A percentile compares a stretch with the other conserved stretches of the same genome.
These are phyloP conservation scores for Fistulina hepatica DNA, from an alignment of 1,284 basidiomycete species.

Conservation along the genomic window DNA sequence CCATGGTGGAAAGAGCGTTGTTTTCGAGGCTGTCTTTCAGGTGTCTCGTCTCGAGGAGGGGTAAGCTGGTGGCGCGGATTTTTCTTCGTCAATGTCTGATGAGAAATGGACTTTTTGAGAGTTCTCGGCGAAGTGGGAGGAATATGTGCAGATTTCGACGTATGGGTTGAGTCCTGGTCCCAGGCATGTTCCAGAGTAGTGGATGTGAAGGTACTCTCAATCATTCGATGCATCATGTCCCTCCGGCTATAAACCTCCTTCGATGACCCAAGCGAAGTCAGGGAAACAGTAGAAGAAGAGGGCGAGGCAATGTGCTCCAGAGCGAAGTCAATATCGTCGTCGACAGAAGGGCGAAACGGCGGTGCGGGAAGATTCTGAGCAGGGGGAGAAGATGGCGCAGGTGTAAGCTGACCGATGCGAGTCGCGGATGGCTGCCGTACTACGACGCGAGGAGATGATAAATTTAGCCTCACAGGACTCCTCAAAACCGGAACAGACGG, in stretches of 20 bases:
- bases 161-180: too few relatives aligned
- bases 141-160: too few relatives aligned
- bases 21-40: constrained; percentile 29
- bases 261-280: too few relatives aligned
- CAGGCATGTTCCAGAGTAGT: too few relatives aligned
- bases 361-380: constrained; percentile 31
- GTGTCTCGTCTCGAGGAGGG: constrained; percentile 17
- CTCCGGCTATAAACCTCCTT: too few relatives aligned
- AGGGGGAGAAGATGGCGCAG: constrained; percentile 3
- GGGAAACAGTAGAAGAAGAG: too few relatives aligned
- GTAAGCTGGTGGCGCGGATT: constrained; percentile 15
- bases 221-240: too few relatives aligned
- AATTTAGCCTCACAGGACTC: too few relatives aligned
- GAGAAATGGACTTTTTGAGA: constrained; percentile 47
- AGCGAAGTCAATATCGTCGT: constrained; percentile 17
- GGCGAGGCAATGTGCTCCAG: constrained; percentile 4
- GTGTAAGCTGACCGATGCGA: constrained; percentile 18
- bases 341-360: constrained; percentile 19
- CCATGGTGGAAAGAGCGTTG: constrained; percentile 37
- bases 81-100: constrained; percentile 38
- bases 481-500: constrained; percentile 6
- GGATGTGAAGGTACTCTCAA: too few relatives aligned
- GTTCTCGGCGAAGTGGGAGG: constrained; percentile 19
- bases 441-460: constrained; percentile 23
- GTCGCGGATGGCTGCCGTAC: constrained; percentile 31